Evolutionary conservation across 106 monocot genomes (phyloP).

Genomic region (Phalaenopsis aphrodite): DNA sequence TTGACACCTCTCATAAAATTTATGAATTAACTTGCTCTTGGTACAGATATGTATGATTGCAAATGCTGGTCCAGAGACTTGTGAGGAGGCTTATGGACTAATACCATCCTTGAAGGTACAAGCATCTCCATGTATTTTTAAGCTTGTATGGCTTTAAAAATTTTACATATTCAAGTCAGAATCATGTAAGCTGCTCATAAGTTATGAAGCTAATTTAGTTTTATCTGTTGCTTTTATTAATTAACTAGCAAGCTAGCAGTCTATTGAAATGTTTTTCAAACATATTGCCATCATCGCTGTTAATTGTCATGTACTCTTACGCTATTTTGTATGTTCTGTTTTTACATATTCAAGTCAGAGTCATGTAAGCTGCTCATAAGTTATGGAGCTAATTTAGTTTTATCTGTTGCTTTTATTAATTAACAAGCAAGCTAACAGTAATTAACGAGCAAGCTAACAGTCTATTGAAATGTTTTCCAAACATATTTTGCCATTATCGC

Average conservation of each 20-base stretch:
- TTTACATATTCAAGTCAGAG: neutral
- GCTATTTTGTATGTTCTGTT: neutral
- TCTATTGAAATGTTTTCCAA: neutral
- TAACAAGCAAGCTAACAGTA: neutral
- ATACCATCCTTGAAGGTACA: constrained; percentile 10
- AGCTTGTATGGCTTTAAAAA: neutral
- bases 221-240: neutral
- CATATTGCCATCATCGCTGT: neutral
- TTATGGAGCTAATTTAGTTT: neutral
- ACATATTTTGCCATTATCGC: neutral
- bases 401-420: neutral
- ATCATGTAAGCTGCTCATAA: neutral
- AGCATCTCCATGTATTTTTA: neutral
- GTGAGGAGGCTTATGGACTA: constrained; percentile 4
- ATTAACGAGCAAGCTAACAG: neutral
- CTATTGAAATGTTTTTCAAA: neutral
- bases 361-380: neutral
- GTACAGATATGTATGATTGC: constrained; percentile 41
- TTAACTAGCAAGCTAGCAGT: neutral
- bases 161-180: neutral
- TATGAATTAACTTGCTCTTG: neutral
- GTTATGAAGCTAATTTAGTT: neutral
- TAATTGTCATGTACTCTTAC: neutral
- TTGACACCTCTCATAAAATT: neutral
- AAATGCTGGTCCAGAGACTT: constrained; percentile 7